phyloP scores from a whole-genome alignment of 129 eudicot genomes.

The Flaveria brownii region DNA sequence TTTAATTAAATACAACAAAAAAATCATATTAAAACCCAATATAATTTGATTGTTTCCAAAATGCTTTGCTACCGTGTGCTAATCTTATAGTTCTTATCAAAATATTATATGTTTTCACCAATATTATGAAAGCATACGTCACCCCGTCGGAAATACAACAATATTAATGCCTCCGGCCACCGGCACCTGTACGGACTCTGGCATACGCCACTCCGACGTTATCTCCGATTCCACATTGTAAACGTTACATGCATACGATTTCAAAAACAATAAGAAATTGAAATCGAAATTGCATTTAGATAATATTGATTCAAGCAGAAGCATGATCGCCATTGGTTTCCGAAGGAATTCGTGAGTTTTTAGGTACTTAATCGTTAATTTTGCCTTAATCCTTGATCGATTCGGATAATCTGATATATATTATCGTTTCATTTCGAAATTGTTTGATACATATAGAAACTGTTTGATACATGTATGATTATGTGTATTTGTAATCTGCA shows the following conservation, averaged over 20 bases:
- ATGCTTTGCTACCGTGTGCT: too few relatives aligned
- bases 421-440: not conserved
- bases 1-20: not conserved
- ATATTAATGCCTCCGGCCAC: slow-evolving; percentile 20
- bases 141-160: not conserved
- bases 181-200: slow-evolving; percentile 18
- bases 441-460: not conserved
- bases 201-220: slow-evolving; percentile 11
- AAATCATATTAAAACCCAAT: too few relatives aligned
- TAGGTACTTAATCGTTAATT: not conserved
- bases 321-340: slow-evolving; percentile 9
- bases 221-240: not conserved
- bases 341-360: slow-evolving; percentile 1
- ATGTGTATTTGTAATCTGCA: not conserved
- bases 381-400: not conserved
- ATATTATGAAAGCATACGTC: not conserved
- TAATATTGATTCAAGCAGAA: not conserved
- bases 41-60: too few relatives aligned
- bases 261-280: not conserved
- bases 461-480: too few relatives aligned
- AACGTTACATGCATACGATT: not conserved
- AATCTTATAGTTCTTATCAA: too few relatives aligned
- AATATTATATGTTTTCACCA: not conserved
- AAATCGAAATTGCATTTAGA: not conserved
- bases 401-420: not conserved